Evolutionary conservation across 2,329 filamentous ascomycete genomes (phyloP), one percentile per base, ranked within the genome.

Genomic region (Apiospora phragmitis): DNA sequence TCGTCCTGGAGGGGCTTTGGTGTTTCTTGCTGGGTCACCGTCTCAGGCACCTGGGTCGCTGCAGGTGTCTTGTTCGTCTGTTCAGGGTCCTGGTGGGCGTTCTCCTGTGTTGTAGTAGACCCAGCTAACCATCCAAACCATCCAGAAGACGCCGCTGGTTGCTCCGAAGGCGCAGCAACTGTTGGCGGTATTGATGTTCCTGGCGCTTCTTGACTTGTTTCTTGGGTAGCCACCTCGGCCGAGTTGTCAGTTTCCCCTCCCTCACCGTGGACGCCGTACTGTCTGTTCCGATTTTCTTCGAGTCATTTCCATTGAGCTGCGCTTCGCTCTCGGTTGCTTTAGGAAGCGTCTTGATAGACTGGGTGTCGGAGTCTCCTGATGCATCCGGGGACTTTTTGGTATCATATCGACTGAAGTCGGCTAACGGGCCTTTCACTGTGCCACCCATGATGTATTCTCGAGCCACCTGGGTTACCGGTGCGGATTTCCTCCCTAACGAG

Each of bases 391-490:
- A 75, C 72, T 79, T 86, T 71, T 81, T 85, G 14, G 80, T 74
- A 4, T 88, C 87, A 71, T 85, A 89, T 59, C 86, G 85, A 69
- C 83, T 83, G 42, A 89, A 81, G 74, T 90, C 86, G 4, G 85
- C 80, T 0, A 81, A 75, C 11, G 81, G 81, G n/a, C 76, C 81
- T 70, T 83, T 85, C 66, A 85, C 79, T 3, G 86, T 89, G 66
- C 85, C 88, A 41, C 88, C 89, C 65, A 88, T 80, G 38, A 91
- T 91, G 16, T 86, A 89, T 77, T 92, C 89, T 73, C 84, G 85
- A 4, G 88, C 88, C 62, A 92, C 81, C 68, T 89, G 87, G 7
- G 87, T 90, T 11, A 89, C 91, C 38, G 89, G 49, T 41, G 45
- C 38, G 38, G 51, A 62, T 76, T 91, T 91, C 41, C 86, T 83